Base-by-base conservation (phyloP, 2,329 filamentous ascomycete species). In the Talaromyces sp. region DNA sequence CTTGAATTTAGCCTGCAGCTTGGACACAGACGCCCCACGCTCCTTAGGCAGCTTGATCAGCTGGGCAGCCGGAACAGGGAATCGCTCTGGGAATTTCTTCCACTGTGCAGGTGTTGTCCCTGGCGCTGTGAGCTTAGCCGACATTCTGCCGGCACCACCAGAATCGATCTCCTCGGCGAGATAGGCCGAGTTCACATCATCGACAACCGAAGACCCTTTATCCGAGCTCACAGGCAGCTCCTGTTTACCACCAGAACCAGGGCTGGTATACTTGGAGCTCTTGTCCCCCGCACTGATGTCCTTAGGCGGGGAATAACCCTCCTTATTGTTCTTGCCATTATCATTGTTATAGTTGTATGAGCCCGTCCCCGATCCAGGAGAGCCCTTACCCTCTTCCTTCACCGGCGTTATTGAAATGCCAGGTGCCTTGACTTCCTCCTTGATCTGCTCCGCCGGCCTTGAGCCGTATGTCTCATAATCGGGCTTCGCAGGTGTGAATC, bases 1-100 rank as follows among this genome's bases (percentile, higher is more conserved):
- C 41, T 79, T 69, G 67, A 96, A 95, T 2, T 77, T 72, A 68
- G 85, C 81, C 70, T 97, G 94, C 45, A 97, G 86, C 63, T 80
- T 84, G 2, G 91, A 90, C 14, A 97, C 87, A 2, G 80, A 62
- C 65, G 85, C 86, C 2, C 90, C 81, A 22, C 80, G 80, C 37
- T 86, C 89, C 1, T 85, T 87, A 1, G 94, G 94, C 27, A 97
- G 79, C 40, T 79, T 78, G 52, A 92, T 91, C 49, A 96, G 77
- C 16, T 88, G 86, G 52, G 86, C 83, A 3, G 81, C 73, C 7
- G 86, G 78, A 2, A 97, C 75, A 0, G 94, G 92, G 73, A 89
- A 97, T 67, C 88, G 81, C 69, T 96, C 91, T 3, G 80, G 76
- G 57, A 84, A 80, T 70, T 87, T 90, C 51, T 76, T 75, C 93